phyloP scores from a whole-genome alignment of 352 stramenopile genomes.

The Phytophthora megakarya region DNA sequence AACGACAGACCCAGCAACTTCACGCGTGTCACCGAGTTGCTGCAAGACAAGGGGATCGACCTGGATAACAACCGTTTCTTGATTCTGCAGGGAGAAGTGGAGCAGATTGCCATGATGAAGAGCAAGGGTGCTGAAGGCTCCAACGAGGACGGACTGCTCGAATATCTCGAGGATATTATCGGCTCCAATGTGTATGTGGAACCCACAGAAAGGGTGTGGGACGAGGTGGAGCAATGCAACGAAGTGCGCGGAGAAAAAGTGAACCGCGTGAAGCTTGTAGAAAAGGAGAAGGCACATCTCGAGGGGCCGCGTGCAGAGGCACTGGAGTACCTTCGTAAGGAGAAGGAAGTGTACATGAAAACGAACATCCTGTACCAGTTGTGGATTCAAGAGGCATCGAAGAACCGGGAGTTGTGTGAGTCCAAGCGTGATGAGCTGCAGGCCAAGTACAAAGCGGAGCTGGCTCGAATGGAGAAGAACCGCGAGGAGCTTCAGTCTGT shows the following conservation, averaged over 20 bases:
- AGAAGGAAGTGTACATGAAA: slow-evolving; percentile 96
- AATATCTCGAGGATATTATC: slow-evolving; percentile 99
- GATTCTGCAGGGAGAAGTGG: slow-evolving; percentile 96
- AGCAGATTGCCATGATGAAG: slow-evolving; percentile 99
- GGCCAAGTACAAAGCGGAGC: slow-evolving; percentile 74
- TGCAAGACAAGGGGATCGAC: slow-evolving; percentile 97
- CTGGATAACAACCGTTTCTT: slow-evolving; percentile 99
- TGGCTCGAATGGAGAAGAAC: slow-evolving; percentile 82
- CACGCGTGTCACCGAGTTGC: slow-evolving; percentile 93
- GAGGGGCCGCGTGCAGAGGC: slow-evolving; percentile 95
- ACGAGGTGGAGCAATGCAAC: slow-evolving; percentile 94
- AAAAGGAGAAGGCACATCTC: slow-evolving; percentile 97
- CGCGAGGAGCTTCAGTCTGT: slow-evolving; percentile 79
- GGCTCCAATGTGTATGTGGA: slow-evolving; percentile 98
- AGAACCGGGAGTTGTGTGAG: slow-evolving; percentile 77
- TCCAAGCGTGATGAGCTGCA: slow-evolving; percentile 67
- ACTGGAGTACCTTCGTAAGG: slow-evolving; percentile 93
- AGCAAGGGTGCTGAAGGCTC: slow-evolving; percentile 94
- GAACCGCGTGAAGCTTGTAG: slow-evolving; percentile 98
- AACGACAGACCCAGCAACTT: slow-evolving; percentile 94
- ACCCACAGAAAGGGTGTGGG: slow-evolving; percentile 92
- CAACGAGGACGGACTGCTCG: slow-evolving; percentile 97
- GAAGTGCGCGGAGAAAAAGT: slow-evolving; percentile 94
- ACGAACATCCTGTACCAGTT: slow-evolving; percentile 97
- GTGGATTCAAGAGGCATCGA: slow-evolving; percentile 81